Base-by-base conservation (phyloP, 2,329 filamentous ascomycete species). In the Periconia digitata region DNA sequence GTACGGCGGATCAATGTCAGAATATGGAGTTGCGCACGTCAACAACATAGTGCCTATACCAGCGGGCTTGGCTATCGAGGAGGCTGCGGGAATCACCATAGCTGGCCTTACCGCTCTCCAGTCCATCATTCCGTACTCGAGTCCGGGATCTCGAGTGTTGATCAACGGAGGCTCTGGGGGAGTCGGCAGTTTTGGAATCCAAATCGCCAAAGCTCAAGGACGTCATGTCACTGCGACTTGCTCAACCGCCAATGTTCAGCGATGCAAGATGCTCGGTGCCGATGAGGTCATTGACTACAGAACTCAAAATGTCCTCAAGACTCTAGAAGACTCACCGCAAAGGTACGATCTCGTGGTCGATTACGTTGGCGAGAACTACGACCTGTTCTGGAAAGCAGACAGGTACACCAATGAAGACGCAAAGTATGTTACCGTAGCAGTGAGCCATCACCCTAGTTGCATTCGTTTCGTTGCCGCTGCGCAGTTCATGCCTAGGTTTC, bases 151-250 rank as follows among this genome's bases (percentile, higher is more conserved):
- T 42, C 76, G 74, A 54, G 72, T 86, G 13, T 79, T 85, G 56
- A 76, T 86, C 60, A 85, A 85, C 58, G 83, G 82, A 16, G 82
- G 82, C 0, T 80, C 76, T 8, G 84, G 84, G 17, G 84, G 83
- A 0, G 76, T 74, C 2, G 84, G 84, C 0, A 74, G 75, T 0
- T 83, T 78, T 48, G 78, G 73, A 1, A 81, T 86, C 47, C 84
- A 86, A 61, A 76, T 85, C 46, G 83, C 82, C 6, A 85, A 84
- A 62, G 68, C 70, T 0, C 55, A 80, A 6, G 82, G 82, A 0
- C 81, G 78, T 55, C 69, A 77, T 50, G 83, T 86, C 27, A 79
- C 77, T 5, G 71, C 72, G 10, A 77, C 75, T 3, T 86, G 83
- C 58, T 85, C 82, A 10, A 73, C 70, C 1, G 63, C 62, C 8